Percentiles rank a stretch among this genome's conserved stretches.
phyloP scores from a whole-genome alignment of 1,284 basidiomycete species.

The Malassezia globosa region DNA sequence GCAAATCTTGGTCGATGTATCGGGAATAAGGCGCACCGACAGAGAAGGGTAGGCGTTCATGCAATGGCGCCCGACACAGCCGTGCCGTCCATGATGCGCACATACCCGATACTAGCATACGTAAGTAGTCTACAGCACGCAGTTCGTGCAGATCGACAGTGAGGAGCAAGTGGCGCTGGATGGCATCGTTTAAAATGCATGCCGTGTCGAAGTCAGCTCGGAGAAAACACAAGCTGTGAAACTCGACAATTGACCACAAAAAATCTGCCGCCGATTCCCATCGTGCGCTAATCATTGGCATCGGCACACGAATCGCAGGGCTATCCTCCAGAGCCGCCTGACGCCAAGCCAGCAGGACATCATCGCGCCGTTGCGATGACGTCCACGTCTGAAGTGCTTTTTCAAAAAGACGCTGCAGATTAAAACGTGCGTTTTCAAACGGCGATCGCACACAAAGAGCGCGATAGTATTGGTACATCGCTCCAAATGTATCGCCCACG shows the following conservation, averaged over 20 bases:
- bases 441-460: constrained; percentile 75
- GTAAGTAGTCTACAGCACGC: constrained; percentile 33
- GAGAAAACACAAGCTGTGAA: constrained; percentile 35
- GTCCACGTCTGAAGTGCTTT: constrained; percentile 25
- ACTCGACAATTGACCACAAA: constrained; percentile 24
- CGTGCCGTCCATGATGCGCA: constrained; percentile 28
- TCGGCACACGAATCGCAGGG: background rate
- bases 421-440: constrained; percentile 76
- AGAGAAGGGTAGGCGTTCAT: constrained; percentile 47
- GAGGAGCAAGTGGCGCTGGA: constrained; percentile 23
- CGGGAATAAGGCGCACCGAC: constrained; percentile 52
- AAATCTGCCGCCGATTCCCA: constrained; percentile 18
- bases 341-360: constrained; percentile 4
- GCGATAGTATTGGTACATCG: constrained; percentile 77
- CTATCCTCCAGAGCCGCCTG: constrained; percentile 6
- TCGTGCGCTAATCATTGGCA: constrained; percentile 5
- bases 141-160: constrained; percentile 22
- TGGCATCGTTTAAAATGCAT: constrained; percentile 25
- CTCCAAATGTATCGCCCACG: constrained; percentile 65
- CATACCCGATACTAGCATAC: constrained; percentile 31
- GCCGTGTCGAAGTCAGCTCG: constrained; percentile 23
- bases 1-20: background rate
- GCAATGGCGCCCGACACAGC: constrained; percentile 16
- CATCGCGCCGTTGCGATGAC: constrained; percentile 13
- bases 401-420: constrained; percentile 56